Conservation (phyloP, 2,329 filamentous ascomycete species). For the Arthroderma uncinatum region DNA sequence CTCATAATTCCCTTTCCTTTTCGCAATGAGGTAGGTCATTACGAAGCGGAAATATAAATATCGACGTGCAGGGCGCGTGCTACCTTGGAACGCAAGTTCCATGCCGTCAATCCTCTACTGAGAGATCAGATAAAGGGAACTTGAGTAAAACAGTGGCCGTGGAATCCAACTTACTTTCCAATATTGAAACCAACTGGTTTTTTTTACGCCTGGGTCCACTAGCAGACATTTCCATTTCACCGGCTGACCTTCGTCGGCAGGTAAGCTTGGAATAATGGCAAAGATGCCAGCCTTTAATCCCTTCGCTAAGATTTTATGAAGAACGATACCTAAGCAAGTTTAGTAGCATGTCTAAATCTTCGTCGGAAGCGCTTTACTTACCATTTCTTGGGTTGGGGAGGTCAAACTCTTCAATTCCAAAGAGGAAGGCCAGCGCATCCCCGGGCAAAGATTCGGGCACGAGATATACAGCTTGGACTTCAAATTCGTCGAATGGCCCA, state of each 20-base stretch:
- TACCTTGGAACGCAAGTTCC: conserved; percentile 12
- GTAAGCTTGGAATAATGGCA: conserved; percentile 13
- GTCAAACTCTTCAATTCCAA: neutral
- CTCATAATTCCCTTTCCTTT: conserved; percentile 2
- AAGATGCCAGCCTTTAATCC: conserved; percentile 14
- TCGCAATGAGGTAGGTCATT: conserved; percentile 13
- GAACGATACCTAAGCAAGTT: conserved; percentile 1
- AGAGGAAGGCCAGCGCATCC: neutral
- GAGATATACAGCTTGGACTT: conserved; percentile 15
- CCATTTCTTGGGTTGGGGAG: neutral
- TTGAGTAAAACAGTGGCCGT: neutral
- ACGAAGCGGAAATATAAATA: conserved; percentile 19
- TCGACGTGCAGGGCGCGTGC: conserved; percentile 14
- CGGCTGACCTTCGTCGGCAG: neutral
- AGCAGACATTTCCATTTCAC: neutral
- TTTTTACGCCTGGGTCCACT: neutral
- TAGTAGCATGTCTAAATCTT: neutral
- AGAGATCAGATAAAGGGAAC: too few species aligned
- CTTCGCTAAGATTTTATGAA: conserved; percentile 8
- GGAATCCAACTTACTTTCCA: neutral
- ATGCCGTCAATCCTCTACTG: conserved; percentile 16
- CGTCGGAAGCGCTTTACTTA: neutral
- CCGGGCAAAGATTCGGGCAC: conserved; percentile 11
- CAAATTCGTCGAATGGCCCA: neutral
- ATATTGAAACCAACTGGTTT: neutral